Base-by-base conservation (phyloP, 139 green algal species). In the Chlorella vulgaris region DNA sequence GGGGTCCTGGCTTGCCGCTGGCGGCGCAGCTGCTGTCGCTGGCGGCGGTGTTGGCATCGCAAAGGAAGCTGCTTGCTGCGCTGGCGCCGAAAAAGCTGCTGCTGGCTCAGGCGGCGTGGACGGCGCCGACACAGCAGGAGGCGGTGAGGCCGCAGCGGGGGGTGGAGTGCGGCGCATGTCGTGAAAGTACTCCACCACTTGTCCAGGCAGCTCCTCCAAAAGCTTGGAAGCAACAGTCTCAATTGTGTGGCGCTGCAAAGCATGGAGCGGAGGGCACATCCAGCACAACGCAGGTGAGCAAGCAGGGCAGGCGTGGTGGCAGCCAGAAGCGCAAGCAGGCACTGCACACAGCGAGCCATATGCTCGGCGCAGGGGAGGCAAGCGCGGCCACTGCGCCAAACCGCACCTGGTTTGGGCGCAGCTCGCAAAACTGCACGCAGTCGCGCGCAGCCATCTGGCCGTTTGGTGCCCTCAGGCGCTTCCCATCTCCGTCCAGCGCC, bases 351-450 rank as follows among this genome's bases (percentile, higher is more conserved):
- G n/a, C n/a, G n/a, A n/a, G n/a, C n/a, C n/a, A n/a, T n/a, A n/a
- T n/a, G n/a, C n/a, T n/a, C n/a, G n/a, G n/a, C n/a, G n/a, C n/a
- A n/a, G n/a, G n/a, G n/a, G n/a, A n/a, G n/a, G 29, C 62, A 69
- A 40, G 29, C 62, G 31, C 31, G 40, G 39, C 62, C 3, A 60
- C 5, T 39, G 3, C 42, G 4, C 22, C 33, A 22, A 35, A 3
- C 7, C 53, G 22, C 28, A 43, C 73, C 73, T 79, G 73, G 24
- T 55, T 7, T 3, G 73, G 73, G 19, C 73, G 24, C 22, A 82
- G 43, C 39, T 51, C 70, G 28, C 89, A 85, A 68, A 92, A 91
- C 84, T 92, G 88, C 21, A 92, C 88, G 29, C 86, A 87, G 86
- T 92, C 88, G 22, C 88, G 81, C 10, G 70, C 66, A 0, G 88